A percentile compares a stretch with the other conserved stretches of the same genome.
These are phyloP conservation scores for Tricholoma sp. DNA, from an alignment of 768 basidiomycete species.

Conservation along the genomic window DNA sequence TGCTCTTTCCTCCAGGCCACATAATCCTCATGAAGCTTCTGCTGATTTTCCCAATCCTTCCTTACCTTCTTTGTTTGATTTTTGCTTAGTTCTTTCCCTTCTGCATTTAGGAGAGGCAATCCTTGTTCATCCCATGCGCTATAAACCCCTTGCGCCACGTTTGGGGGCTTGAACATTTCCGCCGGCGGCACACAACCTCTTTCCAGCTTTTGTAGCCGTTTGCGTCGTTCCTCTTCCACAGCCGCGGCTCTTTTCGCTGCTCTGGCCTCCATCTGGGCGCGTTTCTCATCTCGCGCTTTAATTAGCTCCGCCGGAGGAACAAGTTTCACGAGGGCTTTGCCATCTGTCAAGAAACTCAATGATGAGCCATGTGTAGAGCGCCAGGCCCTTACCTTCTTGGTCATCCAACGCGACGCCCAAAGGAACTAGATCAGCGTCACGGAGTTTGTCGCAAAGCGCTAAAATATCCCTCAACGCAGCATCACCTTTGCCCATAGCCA, in stretches of 20 bases:
- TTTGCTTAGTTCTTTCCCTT: constrained; percentile 85
- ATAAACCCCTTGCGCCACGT: constrained; percentile 69
- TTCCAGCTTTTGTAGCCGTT: constrained; percentile 75
- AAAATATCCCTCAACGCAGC: constrained; percentile 75
- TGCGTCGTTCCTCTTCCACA: constrained; percentile 59
- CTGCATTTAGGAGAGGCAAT: constrained; percentile 76
- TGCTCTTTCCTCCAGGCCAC: constrained; percentile 39
- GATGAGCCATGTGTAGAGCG: not conserved
- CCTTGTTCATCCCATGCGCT: constrained; percentile 83
- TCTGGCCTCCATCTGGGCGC: constrained; percentile 68
- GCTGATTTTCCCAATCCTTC: constrained; percentile 72
- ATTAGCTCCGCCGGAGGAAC: constrained; percentile 79
- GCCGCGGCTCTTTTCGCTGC: constrained; percentile 72
- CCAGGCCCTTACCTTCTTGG: constrained; percentile 67
- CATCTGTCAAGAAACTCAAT: constrained; percentile 47
- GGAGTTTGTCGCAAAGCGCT: constrained; percentile 80
- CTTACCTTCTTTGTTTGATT: constrained; percentile 67
- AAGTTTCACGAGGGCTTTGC: constrained; percentile 92
- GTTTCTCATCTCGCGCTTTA: constrained; percentile 85
- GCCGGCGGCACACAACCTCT: constrained; percentile 71
- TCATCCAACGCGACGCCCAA: constrained; percentile 96
- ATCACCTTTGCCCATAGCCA: constrained; percentile 72
- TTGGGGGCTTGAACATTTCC: constrained; percentile 82
- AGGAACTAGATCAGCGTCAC: constrained; percentile 88
- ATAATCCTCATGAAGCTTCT: constrained; percentile 78